Evolutionary conservation across 345 rosid genomes (phyloP), one percentile per base, ranked within the genome.

Genomic region (Rhodamnia argentea): DNA sequence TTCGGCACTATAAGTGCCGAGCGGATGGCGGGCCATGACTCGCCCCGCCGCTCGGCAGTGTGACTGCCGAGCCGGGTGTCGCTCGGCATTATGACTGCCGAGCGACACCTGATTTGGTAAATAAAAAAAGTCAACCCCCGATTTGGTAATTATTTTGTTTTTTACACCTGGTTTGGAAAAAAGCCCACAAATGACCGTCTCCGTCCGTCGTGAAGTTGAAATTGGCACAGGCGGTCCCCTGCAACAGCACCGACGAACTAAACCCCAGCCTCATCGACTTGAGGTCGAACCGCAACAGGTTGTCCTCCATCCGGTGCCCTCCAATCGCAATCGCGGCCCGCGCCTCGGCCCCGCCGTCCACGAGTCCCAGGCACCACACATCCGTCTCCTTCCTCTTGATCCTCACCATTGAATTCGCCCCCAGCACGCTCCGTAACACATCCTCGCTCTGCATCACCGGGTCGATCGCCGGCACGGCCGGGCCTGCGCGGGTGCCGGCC

Each of bases 301-400:
- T 88, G 29, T 90, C 86, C 55, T 90, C 92, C 91, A 89, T 81
- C 70, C 89, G 90, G 85, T 89, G 83, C 89, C 86, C 59, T 54
- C 91, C 92, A 52, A 90, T 88, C 84, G 85, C 88, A 56, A 90
- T 87, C 83, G 90, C 85, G 2, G 84, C 62, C 81, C 14, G 8
- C 81, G 90, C 85, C 18, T 27, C 56, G 22, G 53, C 51, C 85
- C 90, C 91, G 32, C 91, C 91, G 57, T 91, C 56, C 11, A 91
- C 23, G 26, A 91, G 27, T 1, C 89, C 92, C 84, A 91, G 85
- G 84, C 90, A 89, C 58, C 85, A 51, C 84, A 82, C 90, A 27
- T 87, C 88, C 54, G 26, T 84, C 32, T 74, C 62, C 3, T 87
- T 64, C 60, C 87, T 84, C 87, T 57, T 55, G 7, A 82, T 50